Conservation (phyloP, 139 green algal genomes). For the Chlorella sp. region DNA sequence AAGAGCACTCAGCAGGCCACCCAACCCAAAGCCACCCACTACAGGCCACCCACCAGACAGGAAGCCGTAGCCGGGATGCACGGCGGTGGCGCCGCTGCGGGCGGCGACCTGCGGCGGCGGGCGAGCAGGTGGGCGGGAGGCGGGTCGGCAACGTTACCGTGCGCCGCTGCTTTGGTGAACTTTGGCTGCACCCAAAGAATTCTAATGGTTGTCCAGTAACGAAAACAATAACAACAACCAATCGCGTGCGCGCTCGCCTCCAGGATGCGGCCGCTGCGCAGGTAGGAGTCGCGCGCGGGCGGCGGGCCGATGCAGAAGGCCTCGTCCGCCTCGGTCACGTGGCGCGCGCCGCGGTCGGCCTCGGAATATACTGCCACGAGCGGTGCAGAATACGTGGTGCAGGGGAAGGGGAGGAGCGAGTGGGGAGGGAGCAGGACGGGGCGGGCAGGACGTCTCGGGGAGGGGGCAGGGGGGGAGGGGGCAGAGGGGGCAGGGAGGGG, state of each 20-base stretch:
- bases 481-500: too few relatives aligned
- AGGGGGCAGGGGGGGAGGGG: too few relatives aligned
- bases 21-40: too few relatives aligned
- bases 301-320: constrained; percentile 80
- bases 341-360: constrained; percentile 42
- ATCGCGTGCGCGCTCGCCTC: constrained; percentile 36
- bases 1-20: too few relatives aligned
- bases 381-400: too few relatives aligned
- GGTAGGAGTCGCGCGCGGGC: constrained; percentile 77
- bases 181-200: too few relatives aligned
- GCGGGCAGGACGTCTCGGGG: neutral
- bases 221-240: too few relatives aligned
- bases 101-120: constrained; percentile 37
- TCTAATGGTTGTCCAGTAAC: too few relatives aligned
- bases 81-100: constrained; percentile 51
- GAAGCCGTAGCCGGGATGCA: constrained; percentile 92
- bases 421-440: neutral
- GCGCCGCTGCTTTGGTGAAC: too few relatives aligned
- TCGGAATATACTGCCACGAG: too few relatives aligned
- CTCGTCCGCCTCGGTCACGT: constrained; percentile 75
- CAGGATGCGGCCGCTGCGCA: constrained; percentile 71
- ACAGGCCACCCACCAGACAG: too few relatives aligned
- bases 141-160: too few relatives aligned
- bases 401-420: neutral
- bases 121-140: neutral